phyloP scores from a whole-genome alignment of 495 filamentous ascomycete species.

The Hypoxylon cercidicola region DNA sequence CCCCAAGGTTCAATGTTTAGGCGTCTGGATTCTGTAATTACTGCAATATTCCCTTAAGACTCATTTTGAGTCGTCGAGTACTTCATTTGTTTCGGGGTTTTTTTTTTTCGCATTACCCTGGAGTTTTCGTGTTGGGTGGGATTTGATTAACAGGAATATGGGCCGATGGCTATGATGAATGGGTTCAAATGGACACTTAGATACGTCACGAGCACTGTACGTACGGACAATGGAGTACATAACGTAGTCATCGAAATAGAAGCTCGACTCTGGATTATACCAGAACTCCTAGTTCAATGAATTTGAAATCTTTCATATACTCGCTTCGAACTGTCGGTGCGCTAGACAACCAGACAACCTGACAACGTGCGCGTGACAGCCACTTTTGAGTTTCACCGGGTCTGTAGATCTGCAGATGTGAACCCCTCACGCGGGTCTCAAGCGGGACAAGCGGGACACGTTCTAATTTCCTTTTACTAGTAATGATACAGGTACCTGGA shows the following conservation, averaged over 20 bases:
- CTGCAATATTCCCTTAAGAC: conserved; percentile 23
- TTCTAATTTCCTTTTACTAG: conserved; percentile 28
- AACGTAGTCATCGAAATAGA: conserved; percentile 7
- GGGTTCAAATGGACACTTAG: conserved; percentile 19
- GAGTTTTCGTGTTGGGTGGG: conserved; percentile 44
- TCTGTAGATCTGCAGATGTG: conserved; percentile 21
- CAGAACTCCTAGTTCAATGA: not conserved
- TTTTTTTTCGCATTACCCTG: conserved; percentile 45
- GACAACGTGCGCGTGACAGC: conserved; percentile 2
- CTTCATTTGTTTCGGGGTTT: conserved; percentile 9
- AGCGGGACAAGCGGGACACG: conserved; percentile 20
- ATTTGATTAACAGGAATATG: conserved; percentile 34
- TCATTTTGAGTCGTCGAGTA: conserved; percentile 19
- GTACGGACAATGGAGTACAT: conserved; percentile 5
- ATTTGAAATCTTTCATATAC: not conserved
- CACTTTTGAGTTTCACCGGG: conserved; percentile 34
- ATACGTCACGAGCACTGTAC: not conserved
- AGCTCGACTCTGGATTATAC: conserved; percentile 7
- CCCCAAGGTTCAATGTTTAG: conserved; percentile 27
- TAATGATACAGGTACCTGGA: conserved; percentile 23
- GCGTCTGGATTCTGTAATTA: conserved; percentile 22
- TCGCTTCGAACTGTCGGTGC: not conserved
- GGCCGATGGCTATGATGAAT: conserved; percentile 40
- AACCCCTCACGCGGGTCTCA: conserved; percentile 39
- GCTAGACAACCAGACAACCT: too few species aligned